Evolutionary conservation across 2,329 filamentous ascomycete species (phyloP).

Genomic region (Cephalotrichum gorgonifer): DNA sequence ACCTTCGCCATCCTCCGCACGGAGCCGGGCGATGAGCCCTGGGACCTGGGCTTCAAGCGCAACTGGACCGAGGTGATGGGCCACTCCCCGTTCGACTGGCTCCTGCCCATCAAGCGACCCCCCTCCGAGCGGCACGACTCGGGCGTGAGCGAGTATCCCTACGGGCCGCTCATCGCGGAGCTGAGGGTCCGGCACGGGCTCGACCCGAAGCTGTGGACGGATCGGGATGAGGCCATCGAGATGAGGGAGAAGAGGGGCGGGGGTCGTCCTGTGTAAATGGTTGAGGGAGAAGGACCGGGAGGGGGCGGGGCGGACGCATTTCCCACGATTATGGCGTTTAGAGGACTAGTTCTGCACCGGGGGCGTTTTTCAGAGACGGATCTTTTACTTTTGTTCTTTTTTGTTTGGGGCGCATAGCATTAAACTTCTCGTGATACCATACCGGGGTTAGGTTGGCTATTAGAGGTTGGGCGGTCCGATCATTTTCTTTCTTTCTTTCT

Average conservation of each 20-base stretch:
- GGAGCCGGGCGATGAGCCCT: slow-evolving; percentile 69
- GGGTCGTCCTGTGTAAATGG: not conserved
- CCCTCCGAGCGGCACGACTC: slow-evolving; percentile 63
- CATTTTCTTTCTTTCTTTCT: too few species aligned
- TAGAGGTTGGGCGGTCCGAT: too few species aligned
- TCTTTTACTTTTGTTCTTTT: not conserved
- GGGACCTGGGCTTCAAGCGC: slow-evolving; percentile 58
- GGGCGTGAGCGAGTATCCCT: slow-evolving; percentile 55
- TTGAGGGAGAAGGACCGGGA: not conserved
- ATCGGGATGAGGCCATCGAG: slow-evolving; percentile 1
- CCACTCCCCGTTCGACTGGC: slow-evolving; percentile 59
- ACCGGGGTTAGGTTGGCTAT: too few species aligned
- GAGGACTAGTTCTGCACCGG: not conserved
- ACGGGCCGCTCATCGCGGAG: slow-evolving; percentile 50
- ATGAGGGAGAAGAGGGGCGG: not conserved
- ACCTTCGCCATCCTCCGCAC: slow-evolving; percentile 74
- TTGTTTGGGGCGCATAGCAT: not conserved
- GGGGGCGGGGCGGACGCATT: too few species aligned
- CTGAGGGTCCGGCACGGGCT: slow-evolving; percentile 31
- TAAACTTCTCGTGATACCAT: not conserved
- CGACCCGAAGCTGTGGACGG: slow-evolving; percentile 4
- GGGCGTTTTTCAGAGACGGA: too few species aligned
- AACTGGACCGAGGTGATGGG: slow-evolving; percentile 83
- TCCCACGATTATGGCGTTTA: not conserved
- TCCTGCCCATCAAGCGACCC: slow-evolving; percentile 64